A percentile compares a stretch with the other conserved stretches of the same genome.
These are phyloP conservation scores for Microsporum canis DNA, from an alignment of 2,329 filamentous ascomycete species.

Conservation along the genomic window DNA sequence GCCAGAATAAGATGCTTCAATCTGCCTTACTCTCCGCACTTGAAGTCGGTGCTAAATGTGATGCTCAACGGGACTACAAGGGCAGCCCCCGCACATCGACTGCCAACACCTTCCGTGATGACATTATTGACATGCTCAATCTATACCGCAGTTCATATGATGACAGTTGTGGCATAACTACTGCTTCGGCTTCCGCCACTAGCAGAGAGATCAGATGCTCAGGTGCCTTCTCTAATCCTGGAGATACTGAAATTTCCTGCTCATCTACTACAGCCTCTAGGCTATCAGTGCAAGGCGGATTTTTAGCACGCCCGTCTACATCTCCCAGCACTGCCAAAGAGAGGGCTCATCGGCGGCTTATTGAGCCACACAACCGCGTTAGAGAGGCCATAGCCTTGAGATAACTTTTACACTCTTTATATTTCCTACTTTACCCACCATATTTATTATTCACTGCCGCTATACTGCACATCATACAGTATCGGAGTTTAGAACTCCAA, in stretches of 20 bases:
- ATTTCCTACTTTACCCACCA: neutral
- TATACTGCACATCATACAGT: neutral
- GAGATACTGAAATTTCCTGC: neutral
- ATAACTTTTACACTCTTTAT: neutral
- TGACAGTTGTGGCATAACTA: neutral
- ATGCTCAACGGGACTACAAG: neutral
- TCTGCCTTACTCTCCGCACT: conserved; percentile 32
- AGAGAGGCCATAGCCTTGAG: neutral
- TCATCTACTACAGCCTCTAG: conserved; percentile 1
- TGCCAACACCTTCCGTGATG: neutral
- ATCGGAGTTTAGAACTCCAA: neutral
- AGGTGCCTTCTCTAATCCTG: neutral
- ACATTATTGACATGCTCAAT: conserved; percentile 6
- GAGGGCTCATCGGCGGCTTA: neutral
- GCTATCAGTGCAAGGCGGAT: neutral
- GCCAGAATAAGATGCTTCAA: conserved; percentile 34
- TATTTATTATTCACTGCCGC: neutral
- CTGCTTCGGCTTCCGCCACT: neutral
- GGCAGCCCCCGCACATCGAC: neutral
- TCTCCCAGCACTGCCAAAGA: neutral
- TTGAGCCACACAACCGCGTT: neutral
- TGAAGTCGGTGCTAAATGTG: conserved; percentile 24
- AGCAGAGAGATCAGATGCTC: neutral
- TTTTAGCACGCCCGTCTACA: neutral
- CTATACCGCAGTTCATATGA: conserved; percentile 3